A percentile compares a stretch with the other conserved stretches of the same genome.
Conservation (phyloP, 805 yeast genomes). For the Schizosaccharomyces lindneri region DNA sequence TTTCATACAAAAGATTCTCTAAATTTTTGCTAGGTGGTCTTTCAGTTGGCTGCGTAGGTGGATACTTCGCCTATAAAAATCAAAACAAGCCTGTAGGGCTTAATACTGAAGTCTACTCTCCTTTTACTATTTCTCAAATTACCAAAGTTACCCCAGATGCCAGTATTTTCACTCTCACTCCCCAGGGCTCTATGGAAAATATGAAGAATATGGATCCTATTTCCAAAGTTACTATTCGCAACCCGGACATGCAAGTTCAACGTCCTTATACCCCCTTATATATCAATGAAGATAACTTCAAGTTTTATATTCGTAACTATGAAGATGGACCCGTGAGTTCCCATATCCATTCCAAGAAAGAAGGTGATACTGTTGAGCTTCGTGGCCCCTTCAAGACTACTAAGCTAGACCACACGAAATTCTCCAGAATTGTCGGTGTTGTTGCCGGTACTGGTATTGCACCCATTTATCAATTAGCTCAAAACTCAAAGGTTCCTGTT, state of each 20-base stretch:
- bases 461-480: constrained; percentile 1
- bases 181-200: not conserved
- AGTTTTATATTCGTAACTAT: not conserved
- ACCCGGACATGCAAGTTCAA: not conserved
- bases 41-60: not conserved
- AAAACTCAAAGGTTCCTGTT: not conserved
- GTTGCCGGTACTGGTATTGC: constrained; percentile 2
- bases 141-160: not conserved
- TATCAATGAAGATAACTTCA: not conserved
- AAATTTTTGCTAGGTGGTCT: not conserved
- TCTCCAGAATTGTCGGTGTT: not conserved
- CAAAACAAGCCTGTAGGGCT: not conserved
- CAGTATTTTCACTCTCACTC: not conserved
- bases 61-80: not conserved
- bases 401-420: not conserved
- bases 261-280: not conserved
- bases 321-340: not conserved
- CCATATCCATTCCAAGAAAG: not conserved
- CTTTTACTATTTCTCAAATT: not conserved
- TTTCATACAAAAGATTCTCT: not conserved
- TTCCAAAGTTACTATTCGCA: not conserved
- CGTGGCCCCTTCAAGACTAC: not conserved
- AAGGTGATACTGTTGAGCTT: not conserved
- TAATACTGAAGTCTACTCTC: not conserved
- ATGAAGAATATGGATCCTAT: not conserved